phyloP scores from a whole-genome alignment of 768 basidiomycete species.

The Boletus patriciae region DNA sequence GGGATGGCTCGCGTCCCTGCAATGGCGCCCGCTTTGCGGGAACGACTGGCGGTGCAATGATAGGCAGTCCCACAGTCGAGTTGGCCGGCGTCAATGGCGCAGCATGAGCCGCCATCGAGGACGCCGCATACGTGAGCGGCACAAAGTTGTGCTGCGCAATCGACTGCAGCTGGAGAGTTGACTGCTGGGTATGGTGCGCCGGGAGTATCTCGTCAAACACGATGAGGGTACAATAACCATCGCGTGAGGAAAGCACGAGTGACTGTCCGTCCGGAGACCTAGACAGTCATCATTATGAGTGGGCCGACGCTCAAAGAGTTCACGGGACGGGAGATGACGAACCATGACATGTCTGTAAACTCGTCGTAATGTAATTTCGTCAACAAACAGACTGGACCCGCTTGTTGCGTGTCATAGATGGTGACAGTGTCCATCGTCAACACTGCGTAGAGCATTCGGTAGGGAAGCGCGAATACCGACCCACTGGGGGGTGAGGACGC shows the following conservation, averaged over 20 bases:
- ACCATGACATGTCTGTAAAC: conserved; percentile 98
- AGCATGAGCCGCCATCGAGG: conserved; percentile 14
- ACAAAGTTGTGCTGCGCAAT: conserved; percentile 85
- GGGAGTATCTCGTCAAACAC: conserved; percentile 94
- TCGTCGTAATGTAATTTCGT: conserved; percentile 96
- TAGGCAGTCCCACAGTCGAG: conserved; percentile 37
- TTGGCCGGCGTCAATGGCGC: conserved; percentile 28
- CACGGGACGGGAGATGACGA: conserved; percentile 31
- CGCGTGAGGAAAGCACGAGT: conserved; percentile 86
- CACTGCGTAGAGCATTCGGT: conserved; percentile 93
- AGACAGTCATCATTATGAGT: background rate
- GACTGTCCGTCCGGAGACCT: conserved; percentile 98
- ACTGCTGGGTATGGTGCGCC: conserved; percentile 86
- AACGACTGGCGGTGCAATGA: conserved; percentile 32
- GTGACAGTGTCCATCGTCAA: conserved; percentile 95
- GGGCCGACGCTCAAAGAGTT: background rate
- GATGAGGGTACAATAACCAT: conserved; percentile 96
- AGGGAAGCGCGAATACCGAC: conserved; percentile 86
- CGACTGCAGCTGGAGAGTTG: conserved; percentile 84
- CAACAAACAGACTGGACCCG: conserved; percentile 85
- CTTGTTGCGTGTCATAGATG: conserved; percentile 96
- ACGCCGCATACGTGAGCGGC: conserved; percentile 45
- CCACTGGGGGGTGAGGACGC: conserved; percentile 50
- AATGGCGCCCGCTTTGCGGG: conserved; percentile 39
- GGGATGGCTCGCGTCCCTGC: conserved; percentile 22